phyloP scores from a whole-genome alignment of 192 early-diverging fungal genomes.

The Backusella liffmaniae region DNA sequence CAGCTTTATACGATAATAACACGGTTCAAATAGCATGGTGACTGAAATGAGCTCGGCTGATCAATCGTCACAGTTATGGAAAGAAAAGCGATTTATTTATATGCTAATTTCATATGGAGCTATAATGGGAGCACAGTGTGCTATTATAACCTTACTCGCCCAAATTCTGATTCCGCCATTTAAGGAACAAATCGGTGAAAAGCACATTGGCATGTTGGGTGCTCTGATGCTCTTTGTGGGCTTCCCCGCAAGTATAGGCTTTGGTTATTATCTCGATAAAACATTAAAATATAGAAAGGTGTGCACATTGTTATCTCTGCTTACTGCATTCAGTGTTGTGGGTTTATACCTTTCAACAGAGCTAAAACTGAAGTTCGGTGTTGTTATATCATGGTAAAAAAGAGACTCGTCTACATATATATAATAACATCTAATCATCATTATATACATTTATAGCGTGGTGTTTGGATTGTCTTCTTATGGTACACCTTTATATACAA shows the following conservation, averaged over 20 bases:
- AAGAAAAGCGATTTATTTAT: conserved; percentile 28
- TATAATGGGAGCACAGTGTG: conserved; percentile 39
- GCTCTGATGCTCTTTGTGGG: conserved; percentile 35
- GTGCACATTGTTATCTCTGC: conserved; percentile 27
- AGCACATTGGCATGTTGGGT: conserved; percentile 33
- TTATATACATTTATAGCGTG: conserved; percentile 16
- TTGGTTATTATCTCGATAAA: conserved; percentile 35
- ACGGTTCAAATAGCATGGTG: background rate
- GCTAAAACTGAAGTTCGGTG: conserved; percentile 4
- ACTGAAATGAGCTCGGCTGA: conserved; percentile 13
- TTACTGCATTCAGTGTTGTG: conserved; percentile 21
- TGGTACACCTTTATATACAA: conserved; percentile 20
- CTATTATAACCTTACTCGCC: conserved; percentile 40
- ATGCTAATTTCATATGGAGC: conserved; percentile 36
- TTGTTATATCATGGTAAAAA: conserved; percentile 36
- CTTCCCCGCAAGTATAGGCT: conserved; percentile 31
- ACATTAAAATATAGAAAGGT: conserved; percentile 25
- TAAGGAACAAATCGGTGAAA: conserved; percentile 21
- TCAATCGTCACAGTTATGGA: conserved; percentile 18
- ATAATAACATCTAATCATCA: conserved; percentile 2
- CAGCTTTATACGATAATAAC: background rate
- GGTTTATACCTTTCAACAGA: conserved; percentile 21
- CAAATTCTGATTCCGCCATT: conserved; percentile 42
- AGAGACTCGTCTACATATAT: background rate
- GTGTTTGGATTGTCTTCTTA: conserved; percentile 38